These are phyloP conservation scores for Pholiota molesta DNA, from an alignment of 768 basidiomycete species.

Conservation along the genomic window DNA sequence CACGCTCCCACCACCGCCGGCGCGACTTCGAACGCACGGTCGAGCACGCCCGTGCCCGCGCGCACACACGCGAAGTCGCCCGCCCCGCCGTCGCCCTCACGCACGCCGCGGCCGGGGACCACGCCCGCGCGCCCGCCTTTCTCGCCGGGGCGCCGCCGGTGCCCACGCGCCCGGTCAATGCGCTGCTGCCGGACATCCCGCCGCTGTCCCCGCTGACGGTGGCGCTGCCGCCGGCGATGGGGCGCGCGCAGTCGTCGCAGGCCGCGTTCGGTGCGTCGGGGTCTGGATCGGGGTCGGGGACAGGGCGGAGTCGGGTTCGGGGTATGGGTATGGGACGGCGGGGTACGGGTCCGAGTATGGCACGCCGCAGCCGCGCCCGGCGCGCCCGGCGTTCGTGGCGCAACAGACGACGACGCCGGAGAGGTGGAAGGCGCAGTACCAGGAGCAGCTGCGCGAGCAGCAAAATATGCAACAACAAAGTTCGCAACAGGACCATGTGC, in stretches of 20 bases:
- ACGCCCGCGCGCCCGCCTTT: conserved; percentile 2
- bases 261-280: neutral
- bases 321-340: neutral
- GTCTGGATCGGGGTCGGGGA: neutral
- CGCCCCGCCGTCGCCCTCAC: conserved; percentile 14
- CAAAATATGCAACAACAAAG: neutral
- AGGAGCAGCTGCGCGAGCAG: neutral
- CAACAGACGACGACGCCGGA: neutral
- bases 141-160: neutral
- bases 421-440: neutral
- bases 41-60: neutral
- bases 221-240: neutral
- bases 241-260: neutral
- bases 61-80: neutral
- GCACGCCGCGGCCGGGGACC: conserved; percentile 26
- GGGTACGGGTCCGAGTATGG: neutral
- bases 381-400: neutral
- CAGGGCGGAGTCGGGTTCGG: too few relatives aligned
- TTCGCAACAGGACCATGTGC: too few relatives aligned
- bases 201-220: neutral
- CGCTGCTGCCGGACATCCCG: neutral
- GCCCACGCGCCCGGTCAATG: neutral
- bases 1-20: too few relatives aligned
- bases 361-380: neutral
- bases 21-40: neutral